Evolutionary conservation across 129 eudicot genomes (phyloP).

Genomic region (Dittrichia graveolens): DNA sequence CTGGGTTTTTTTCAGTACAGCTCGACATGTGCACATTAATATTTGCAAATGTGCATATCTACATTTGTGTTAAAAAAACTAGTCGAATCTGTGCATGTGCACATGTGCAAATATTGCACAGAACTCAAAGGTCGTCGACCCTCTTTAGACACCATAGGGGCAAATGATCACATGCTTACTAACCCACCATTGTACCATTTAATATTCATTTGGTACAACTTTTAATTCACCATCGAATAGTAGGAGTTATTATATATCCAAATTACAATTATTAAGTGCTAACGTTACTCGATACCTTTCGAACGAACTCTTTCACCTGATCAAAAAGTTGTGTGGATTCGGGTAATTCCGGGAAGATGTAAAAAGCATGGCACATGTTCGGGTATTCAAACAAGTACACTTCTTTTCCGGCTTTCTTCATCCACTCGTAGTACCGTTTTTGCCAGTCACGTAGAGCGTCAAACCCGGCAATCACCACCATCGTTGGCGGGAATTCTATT

Average conservation of each 20-base stretch:
- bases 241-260: no score
- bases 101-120: no score
- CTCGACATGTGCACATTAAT: no score
- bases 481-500: slow-evolving; percentile 25
- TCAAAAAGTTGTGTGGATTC: slow-evolving; percentile 18
- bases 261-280: not conserved
- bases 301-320: slow-evolving; percentile 22
- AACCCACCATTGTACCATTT: not conserved
- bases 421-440: slow-evolving; percentile 32
- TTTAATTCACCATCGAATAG: not conserved
- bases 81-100: no score
- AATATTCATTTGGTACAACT: not conserved
- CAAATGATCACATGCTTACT: no score
- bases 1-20: no score
- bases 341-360: slow-evolving; percentile 31
- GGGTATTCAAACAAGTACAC: slow-evolving; percentile 29
- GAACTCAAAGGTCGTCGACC: no score
- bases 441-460: slow-evolving; percentile 25
- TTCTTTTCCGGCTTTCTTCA: slow-evolving; percentile 25
- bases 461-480: slow-evolving; percentile 26
- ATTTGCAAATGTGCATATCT: no score
- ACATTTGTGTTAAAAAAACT: no score
- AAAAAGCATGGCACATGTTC: slow-evolving; percentile 34
- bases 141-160: no score
- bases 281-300: not conserved